Evolutionary conservation across 2,329 filamentous ascomycete species (phyloP), one percentile per base, ranked within the genome.

Genomic region (Pestalotiopsis sp.): DNA sequence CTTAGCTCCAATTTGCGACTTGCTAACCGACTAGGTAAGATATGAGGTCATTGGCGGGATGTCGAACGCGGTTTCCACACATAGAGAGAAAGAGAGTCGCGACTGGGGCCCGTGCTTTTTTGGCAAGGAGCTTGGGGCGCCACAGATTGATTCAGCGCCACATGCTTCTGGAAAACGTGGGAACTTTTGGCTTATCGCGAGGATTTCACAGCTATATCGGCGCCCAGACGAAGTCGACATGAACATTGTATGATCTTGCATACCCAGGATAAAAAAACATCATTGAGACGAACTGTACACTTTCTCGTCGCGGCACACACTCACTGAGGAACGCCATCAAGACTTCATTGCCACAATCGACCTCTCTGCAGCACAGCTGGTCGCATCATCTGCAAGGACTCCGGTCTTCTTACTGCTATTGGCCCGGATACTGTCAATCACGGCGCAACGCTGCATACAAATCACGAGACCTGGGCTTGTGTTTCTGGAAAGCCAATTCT

Each of bases 391-490:
- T 65, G 49, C 64, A 65, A 65, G 64, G 20, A 20, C 25, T 57
- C 25, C 64, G 12, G 1, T 23, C 7, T 38, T 38, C 11, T 58
- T 17, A 23, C 7, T 58, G 49, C 64, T 25, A 65, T 65, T 65
- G 64, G 64, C 64, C 45, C 23, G 41, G 25, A 23, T 20, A 55
- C 49, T 20, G n/a, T 38, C 36, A 27, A 36, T 52, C 41, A 45
- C 39, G 39, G 61, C 59, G 59, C 61, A 64, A 57, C 64, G 64
- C 64, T 36, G 64, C 64, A 58, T 65, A 38, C 45, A 63, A 14
- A 63, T 65, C 64, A 55, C 64, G 27, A 55, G 64, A 65, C 64
- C 23, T 58, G 64, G 64, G n/a, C 25, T 57, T 20, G 31, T 55
- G 31, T 55, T 36, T 20, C 64, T 57, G 27, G 20, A 25, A 25